These are phyloP conservation scores for Mycena sanguinolenta DNA, from an alignment of 768 basidiomycete species.

Conservation along the genomic window DNA sequence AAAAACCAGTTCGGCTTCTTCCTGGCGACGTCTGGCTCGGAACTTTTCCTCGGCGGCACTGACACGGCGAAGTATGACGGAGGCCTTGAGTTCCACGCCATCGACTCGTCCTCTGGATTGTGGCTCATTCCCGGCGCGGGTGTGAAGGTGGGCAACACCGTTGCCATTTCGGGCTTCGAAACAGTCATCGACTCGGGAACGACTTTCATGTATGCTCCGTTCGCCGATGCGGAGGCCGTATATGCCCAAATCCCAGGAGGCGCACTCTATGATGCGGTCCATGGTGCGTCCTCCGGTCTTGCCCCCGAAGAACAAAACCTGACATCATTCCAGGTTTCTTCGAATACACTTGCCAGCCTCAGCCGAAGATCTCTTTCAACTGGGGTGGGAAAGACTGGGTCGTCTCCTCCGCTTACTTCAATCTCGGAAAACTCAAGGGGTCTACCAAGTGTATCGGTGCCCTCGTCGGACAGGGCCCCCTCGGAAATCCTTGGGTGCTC, in stretches of 20 bases:
- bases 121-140: neutral
- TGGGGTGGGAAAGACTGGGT: slow-evolving; percentile 51
- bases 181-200: slow-evolving; percentile 4
- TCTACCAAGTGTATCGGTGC: slow-evolving; percentile 61
- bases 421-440: slow-evolving; percentile 55
- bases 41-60: neutral
- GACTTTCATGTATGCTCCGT: neutral
- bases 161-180: neutral
- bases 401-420: slow-evolving; percentile 58
- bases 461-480: slow-evolving; percentile 47
- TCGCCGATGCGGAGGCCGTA: neutral
- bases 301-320: neutral
- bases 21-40: neutral
- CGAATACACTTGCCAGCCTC: slow-evolving; percentile 38
- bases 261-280: neutral
- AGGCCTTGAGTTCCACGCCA: neutral
- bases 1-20: neutral
- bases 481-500: neutral
- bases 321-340: neutral
- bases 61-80: neutral
- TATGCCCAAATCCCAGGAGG: neutral
- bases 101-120: neutral
- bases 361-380: slow-evolving; percentile 45
- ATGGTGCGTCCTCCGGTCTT: neutral
- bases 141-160: neutral